These are phyloP conservation scores for Arxiozyma heterogenica DNA, from an alignment of 1,139 yeast species.

Conservation along the genomic window DNA sequence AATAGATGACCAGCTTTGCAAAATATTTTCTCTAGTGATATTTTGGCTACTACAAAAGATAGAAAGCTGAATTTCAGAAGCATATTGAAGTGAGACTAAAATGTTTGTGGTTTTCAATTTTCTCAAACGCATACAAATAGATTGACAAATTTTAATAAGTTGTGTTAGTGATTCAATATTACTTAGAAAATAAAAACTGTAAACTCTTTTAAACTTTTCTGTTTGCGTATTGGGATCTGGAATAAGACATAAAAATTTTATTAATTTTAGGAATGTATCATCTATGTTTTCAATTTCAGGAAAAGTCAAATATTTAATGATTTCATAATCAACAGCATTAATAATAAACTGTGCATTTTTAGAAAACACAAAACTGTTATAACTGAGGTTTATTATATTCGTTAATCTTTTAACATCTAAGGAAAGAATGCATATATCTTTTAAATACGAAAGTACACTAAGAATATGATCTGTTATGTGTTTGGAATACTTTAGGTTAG, in stretches of 20 bases:
- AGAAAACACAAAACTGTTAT: slow-evolving; percentile 21
- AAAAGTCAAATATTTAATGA: slow-evolving; percentile 5
- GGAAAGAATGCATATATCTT: slow-evolving; percentile 11
- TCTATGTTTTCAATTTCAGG: slow-evolving; percentile 7
- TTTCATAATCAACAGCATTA: slow-evolving; percentile 11
- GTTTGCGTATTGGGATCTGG: neutral
- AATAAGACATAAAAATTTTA: neutral
- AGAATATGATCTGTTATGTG: neutral
- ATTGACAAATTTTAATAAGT: slow-evolving; percentile 14
- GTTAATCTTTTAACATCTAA: slow-evolving; percentile 25
- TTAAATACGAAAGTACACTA: neutral
- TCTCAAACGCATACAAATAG: slow-evolving; percentile 10
- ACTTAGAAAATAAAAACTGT: slow-evolving; percentile 14
- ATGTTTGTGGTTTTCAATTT: slow-evolving; percentile 6
- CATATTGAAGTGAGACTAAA: slow-evolving; percentile 6
- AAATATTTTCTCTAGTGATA: neutral
- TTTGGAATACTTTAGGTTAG: neutral
- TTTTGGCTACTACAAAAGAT: slow-evolving; percentile 14
- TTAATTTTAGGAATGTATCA: neutral
- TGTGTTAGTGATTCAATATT: slow-evolving; percentile 9
- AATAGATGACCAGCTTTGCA: neutral
- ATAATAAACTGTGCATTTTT: slow-evolving; percentile 11
- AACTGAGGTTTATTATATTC: slow-evolving; percentile 29
- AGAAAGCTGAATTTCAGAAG: slow-evolving; percentile 21
- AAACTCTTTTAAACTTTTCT: slow-evolving; percentile 8